These are phyloP conservation scores for Fusarium heterosporum DNA, from an alignment of 2,329 filamentous ascomycete species.

Conservation along the genomic window DNA sequence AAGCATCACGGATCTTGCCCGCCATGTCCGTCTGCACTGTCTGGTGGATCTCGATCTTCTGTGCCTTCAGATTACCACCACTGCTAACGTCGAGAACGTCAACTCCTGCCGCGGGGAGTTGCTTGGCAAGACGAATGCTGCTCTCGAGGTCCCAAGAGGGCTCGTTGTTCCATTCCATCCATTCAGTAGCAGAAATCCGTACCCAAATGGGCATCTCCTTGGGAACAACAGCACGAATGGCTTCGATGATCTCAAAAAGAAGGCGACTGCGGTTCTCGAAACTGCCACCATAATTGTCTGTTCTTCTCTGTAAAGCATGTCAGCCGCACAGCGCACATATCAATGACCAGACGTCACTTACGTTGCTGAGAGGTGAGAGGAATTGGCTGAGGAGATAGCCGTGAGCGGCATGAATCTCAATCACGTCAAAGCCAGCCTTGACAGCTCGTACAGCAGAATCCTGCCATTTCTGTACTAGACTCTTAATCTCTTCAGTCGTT, in stretches of 20 bases:
- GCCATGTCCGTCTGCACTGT: conserved; percentile 83
- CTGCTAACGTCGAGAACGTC: conserved; percentile 87
- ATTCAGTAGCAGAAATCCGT: conserved; percentile 72
- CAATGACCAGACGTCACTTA: conserved; percentile 40
- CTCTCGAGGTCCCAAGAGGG: conserved; percentile 77
- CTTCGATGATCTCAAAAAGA: conserved; percentile 64
- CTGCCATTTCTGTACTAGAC: conserved; percentile 71
- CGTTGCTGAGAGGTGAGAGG: conserved; percentile 68
- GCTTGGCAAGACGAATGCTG: conserved; percentile 52
- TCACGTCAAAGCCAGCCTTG: conserved; percentile 77
- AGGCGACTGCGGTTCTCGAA: conserved; percentile 75
- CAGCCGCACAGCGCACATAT: neutral
- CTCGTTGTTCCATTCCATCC: conserved; percentile 63
- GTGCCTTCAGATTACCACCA: conserved; percentile 74
- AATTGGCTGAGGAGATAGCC: conserved; percentile 77
- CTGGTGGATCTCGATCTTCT: conserved; percentile 70
- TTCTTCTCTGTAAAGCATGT: conserved; percentile 59
- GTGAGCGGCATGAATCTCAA: conserved; percentile 76
- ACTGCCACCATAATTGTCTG: conserved; percentile 73
- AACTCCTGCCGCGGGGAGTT: conserved; percentile 78
- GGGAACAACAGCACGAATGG: conserved; percentile 65
- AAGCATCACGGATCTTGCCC: conserved; percentile 74
- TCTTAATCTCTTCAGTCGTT: conserved; percentile 74
- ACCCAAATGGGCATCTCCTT: conserved; percentile 66
- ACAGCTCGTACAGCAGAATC: conserved; percentile 70